These are phyloP conservation scores for Yarrowia sp. DNA, from an alignment of 805 yeast species.

Conservation along the genomic window DNA sequence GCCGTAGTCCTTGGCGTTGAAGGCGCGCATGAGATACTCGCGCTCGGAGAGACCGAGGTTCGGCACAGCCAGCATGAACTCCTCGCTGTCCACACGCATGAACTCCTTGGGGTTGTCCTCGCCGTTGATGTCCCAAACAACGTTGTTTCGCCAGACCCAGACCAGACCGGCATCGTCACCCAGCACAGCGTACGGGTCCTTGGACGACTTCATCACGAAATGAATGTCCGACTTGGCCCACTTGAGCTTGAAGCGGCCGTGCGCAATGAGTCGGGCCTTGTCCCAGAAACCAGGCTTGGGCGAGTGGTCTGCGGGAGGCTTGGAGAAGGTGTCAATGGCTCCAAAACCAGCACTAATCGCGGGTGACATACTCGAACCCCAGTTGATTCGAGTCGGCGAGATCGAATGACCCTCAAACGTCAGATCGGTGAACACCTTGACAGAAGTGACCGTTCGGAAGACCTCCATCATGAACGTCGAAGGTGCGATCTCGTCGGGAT, in stretches of 20 bases:
- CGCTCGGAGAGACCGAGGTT: slow-evolving; percentile 54
- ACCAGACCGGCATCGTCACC: slow-evolving; percentile 73
- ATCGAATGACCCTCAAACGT: slow-evolving; percentile 54
- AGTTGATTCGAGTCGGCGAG: slow-evolving; percentile 62
- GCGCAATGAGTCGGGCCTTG: slow-evolving; percentile 70
- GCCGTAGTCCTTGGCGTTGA: slow-evolving; percentile 31
- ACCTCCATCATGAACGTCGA: slow-evolving; percentile 56
- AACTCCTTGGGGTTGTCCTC: slow-evolving; percentile 67
- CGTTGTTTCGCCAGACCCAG: slow-evolving; percentile 64
- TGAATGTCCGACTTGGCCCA: slow-evolving; percentile 49
- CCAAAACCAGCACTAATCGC: slow-evolving; percentile 77
- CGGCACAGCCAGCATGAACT: slow-evolving; percentile 70
- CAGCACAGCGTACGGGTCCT: slow-evolving; percentile 72
- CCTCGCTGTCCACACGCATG: slow-evolving; percentile 59
- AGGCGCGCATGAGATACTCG: slow-evolving; percentile 34
- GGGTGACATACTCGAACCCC: slow-evolving; percentile 85
- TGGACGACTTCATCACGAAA: slow-evolving; percentile 58
- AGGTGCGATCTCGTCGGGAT: slow-evolving; percentile 40
- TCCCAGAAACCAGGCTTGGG: slow-evolving; percentile 91
- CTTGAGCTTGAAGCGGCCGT: slow-evolving; percentile 60
- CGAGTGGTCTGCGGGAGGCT: slow-evolving; percentile 88
- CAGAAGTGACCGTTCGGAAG: slow-evolving; percentile 72
- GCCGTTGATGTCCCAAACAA: slow-evolving; percentile 59
- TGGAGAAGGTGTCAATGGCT: slow-evolving; percentile 77
- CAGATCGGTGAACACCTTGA: slow-evolving; percentile 67